phyloP scores from a whole-genome alignment of 1,139 yeast genomes.

The Yamadazyma blattariae region DNA sequence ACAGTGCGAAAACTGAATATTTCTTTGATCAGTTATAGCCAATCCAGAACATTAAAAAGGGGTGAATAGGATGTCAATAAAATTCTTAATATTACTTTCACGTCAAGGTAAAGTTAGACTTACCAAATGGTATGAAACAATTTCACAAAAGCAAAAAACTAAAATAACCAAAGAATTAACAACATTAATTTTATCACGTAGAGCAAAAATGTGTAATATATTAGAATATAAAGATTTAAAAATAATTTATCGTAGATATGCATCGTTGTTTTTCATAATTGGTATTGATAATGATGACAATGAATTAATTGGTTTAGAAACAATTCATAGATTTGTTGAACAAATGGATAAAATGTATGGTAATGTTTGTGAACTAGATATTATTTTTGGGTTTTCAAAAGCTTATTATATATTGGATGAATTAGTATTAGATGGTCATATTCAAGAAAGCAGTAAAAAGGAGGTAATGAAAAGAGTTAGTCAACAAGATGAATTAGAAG shows the following conservation, averaged over 20 bases:
- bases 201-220: constrained; percentile 95
- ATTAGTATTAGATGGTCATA: constrained; percentile 74
- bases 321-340: constrained; percentile 91
- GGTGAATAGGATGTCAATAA: constrained; percentile 53
- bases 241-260: constrained; percentile 87
- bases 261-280: constrained; percentile 84
- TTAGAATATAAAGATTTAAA: constrained; percentile 87
- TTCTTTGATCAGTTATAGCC: too few species aligned
- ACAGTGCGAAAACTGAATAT: too few species aligned
- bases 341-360: constrained; percentile 96
- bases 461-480: constrained; percentile 76
- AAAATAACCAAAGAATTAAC: constrained; percentile 84
- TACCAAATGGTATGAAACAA: constrained; percentile 88
- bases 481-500: constrained; percentile 68
- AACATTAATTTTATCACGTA: constrained; percentile 76
- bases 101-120: constrained; percentile 94
- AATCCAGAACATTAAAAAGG: too few species aligned
- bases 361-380: constrained; percentile 92
- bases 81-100: constrained; percentile 76
- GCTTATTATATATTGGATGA: constrained; percentile 94
- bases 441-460: constrained; percentile 79
- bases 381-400: constrained; percentile 89
- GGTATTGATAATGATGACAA: constrained; percentile 85
- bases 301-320: constrained; percentile 80
- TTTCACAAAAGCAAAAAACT: constrained; percentile 77